Conservation (phyloP, 2,329 filamentous ascomycete genomes). For the Trichoderma sp. region DNA sequence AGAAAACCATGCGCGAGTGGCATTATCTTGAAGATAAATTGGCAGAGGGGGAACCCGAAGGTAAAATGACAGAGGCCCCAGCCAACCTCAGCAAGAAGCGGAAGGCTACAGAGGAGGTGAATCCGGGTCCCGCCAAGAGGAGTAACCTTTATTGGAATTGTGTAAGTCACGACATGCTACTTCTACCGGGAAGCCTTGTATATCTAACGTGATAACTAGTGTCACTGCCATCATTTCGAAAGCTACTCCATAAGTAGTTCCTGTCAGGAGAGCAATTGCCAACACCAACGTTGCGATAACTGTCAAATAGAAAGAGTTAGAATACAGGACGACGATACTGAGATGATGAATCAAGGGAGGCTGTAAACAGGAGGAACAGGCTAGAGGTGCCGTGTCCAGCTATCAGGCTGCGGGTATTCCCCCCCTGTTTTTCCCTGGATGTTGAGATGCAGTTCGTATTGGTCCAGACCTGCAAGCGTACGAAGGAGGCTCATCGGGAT, state of each 20-base stretch:
- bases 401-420: neutral
- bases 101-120: constrained; percentile 3
- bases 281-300: constrained; percentile 2
- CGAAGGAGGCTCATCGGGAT: neutral
- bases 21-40: constrained; percentile 33
- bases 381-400: neutral
- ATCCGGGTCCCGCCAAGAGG: neutral
- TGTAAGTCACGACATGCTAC: constrained; percentile 26
- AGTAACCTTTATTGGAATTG: constrained; percentile 29
- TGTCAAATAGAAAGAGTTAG: constrained; percentile 12
- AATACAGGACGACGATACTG: neutral
- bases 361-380: neutral
- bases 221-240: constrained; percentile 19
- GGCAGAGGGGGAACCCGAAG: neutral
- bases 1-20: constrained; percentile 56
- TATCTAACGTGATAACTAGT: constrained; percentile 20
- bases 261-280: constrained; percentile 15
- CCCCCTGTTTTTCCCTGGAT: neutral
- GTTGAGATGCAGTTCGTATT: neutral
- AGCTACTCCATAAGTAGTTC: neutral
- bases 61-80: neutral
- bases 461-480: neutral
- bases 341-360: neutral
- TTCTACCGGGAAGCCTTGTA: neutral
- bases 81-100: neutral